Base-by-base conservation (phyloP, 345 rosid species). In the Ailanthus altissimus region DNA sequence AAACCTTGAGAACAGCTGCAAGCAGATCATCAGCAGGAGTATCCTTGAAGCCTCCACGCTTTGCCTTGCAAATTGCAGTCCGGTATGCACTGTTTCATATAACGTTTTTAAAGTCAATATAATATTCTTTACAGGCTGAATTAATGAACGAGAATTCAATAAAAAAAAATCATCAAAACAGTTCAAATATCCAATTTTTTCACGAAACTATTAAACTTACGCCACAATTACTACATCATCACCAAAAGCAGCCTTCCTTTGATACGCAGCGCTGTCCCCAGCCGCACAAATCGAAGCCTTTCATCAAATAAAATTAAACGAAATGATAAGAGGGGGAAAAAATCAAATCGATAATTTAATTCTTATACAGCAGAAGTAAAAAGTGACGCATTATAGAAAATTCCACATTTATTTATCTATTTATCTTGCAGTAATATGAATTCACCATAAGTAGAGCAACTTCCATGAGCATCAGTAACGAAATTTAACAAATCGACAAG, bases 31-130 rank as follows among this genome's bases (percentile, higher is more conserved):
- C 99, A 0, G 94, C 87, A 76, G 63, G 88, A 20, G 99, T 92
- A 56, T 96, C 97, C 88, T 96, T 96, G 88, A 93, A 96, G 71
- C 97, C 94, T 68, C 99, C 98, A 11, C 97, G 93, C 86, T 53
- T 96, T 6, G 94, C 80, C 79, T 92, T 96, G 80, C 99, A 93
- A 61, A 96, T 90, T 68, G 98, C 94, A 20, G 98, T 93, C 56
- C 98, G 97, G 45, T 89, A 90, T 0, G 97, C 98, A 73, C 99
- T 96, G 87, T 32, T 77, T 45, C 54, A 70, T 50, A 74, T 4
- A 26, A 40, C 0, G 49, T 61, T 14, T 21, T 12, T 21, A 42
- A 18, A 23, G 38, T 50, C 75, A 72, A 21, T 47, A 13, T 25
- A 65, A 43, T 56, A 40, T 6, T 16, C 56, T n/a, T 28, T 14